phyloP scores from a whole-genome alignment of 805 yeast species.

The Cyberlindnera japonica region DNA sequence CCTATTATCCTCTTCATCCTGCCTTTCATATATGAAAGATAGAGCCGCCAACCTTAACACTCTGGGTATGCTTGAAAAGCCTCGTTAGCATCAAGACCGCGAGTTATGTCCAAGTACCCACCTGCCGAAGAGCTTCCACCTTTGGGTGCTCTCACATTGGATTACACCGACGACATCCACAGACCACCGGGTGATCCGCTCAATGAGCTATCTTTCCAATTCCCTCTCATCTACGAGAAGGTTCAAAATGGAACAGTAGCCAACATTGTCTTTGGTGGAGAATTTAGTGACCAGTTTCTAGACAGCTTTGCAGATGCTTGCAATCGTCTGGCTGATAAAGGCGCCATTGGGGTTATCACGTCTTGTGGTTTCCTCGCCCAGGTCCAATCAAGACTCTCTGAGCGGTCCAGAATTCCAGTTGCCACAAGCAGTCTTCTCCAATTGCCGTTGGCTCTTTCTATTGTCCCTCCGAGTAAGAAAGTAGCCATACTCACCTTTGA shows the following conservation, averaged over 20 bases:
- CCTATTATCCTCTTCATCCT: too few relatives aligned
- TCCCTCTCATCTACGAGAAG: slow-evolving; percentile 27
- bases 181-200: slow-evolving; percentile 34
- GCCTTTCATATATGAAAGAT: too few relatives aligned
- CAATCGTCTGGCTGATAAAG: slow-evolving; percentile 26
- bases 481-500: slow-evolving; percentile 33
- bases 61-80: too few relatives aligned
- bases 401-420: slow-evolving; percentile 29
- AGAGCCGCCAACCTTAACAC: too few relatives aligned
- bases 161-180: slow-evolving; percentile 32
- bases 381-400: slow-evolving; percentile 26
- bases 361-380: slow-evolving; percentile 36
- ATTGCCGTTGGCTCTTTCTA: slow-evolving; percentile 26
- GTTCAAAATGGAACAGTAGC: slow-evolving; percentile 27
- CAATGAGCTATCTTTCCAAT: slow-evolving; percentile 24
- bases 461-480: slow-evolving; percentile 23
- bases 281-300: slow-evolving; percentile 26
- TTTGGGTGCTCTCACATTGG: slow-evolving; percentile 28
- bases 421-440: slow-evolving; percentile 33
- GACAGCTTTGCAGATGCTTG: slow-evolving; percentile 29
- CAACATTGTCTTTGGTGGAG: slow-evolving; percentile 26
- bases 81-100: too few relatives aligned
- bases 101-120: slow-evolving; percentile 25
- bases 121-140: slow-evolving; percentile 23
- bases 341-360: slow-evolving; percentile 33